Evolutionary conservation across 176 grass and related monocot genomes (phyloP), one percentile per base, ranked within the genome.

Genomic region (Carex parvula): DNA sequence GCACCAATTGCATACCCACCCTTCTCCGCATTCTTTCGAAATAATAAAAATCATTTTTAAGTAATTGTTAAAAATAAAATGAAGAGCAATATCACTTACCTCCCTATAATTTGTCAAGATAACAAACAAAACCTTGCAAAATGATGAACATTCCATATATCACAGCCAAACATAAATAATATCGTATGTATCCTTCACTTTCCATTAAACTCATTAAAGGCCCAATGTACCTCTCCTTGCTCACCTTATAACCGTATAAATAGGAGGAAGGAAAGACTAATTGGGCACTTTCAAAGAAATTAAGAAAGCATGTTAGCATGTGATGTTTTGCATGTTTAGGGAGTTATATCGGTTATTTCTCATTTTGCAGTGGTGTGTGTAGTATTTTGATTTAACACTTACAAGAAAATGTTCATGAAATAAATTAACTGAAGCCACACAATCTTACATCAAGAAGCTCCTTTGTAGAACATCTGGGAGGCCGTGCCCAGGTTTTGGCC

Each of bases 1-100:
- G 95, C 95, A 83, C 95, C 95, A 85, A 98, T 84, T 63, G 95
- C 95, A 86, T 98, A 98, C 74, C 91, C 87, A 75, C 89, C 89
- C 10, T 93, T 91, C 69, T 98, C 95, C 1, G 92, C 95, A 56
- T 94, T 86, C 95, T 94, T 92, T 39, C 1, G 8, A 53, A 41
- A 81, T 52, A 80, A 84, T 33, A 89, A 85, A 69, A 87, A 55
- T 79, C 70, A 0, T 20, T 80, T 20, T 85, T 42, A 85, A 82
- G 20, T 8, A 64, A 79, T 30, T 52, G 12, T 54, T 46, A 86
- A 75, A 57, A 14, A 6, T 22, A 57, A 18, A 57, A 77, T 56
- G 35, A 78, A 57, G 26, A 15, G 50, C 50, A 55, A 55, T 30
- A 56, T 77, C 22, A 54, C 13, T 32, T 55, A 17, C 11, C 55